phyloP scores from a whole-genome alignment of 108 stramenopile genomes.

The Fragilariopsis cylindrus region DNA sequence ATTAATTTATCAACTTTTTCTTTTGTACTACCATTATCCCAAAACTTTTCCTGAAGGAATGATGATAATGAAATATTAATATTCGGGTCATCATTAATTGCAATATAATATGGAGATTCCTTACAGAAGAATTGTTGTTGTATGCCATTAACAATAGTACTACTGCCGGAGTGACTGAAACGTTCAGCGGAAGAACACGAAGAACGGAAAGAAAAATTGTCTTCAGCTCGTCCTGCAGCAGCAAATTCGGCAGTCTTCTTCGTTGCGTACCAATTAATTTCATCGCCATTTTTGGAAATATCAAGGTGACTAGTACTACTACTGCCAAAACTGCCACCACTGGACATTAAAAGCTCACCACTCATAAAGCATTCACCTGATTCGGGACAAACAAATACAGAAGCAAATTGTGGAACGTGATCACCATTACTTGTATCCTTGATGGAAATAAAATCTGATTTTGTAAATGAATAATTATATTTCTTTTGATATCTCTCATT shows the following conservation, averaged over 20 bases:
- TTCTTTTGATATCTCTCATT: constrained; percentile 17
- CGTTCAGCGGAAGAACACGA: too few relatives aligned
- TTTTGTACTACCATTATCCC: too few relatives aligned
- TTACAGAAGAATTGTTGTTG: too few relatives aligned
- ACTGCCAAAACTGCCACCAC: not conserved
- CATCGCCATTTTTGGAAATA: constrained; percentile 2
- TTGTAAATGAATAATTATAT: not conserved
- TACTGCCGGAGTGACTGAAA: too few relatives aligned
- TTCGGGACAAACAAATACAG: constrained; percentile 37
- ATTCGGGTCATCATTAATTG: too few relatives aligned
- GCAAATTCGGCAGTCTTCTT: constrained; percentile 33
- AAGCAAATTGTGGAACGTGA: constrained; percentile 21
- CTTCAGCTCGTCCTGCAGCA: constrained; percentile 38
- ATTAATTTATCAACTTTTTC: too few relatives aligned
- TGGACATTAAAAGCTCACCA: not conserved
- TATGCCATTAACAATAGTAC: too few relatives aligned
- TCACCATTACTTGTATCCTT: constrained; percentile 3
- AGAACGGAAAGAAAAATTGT: constrained; percentile 30
- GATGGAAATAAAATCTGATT: constrained; percentile 12
- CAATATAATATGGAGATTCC: too few relatives aligned
- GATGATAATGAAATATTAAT: too few relatives aligned
- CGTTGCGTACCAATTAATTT: constrained; percentile 10
- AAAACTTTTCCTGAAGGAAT: too few relatives aligned
- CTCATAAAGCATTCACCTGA: constrained; percentile 33
- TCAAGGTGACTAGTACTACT: not conserved